Evolutionary conservation across 352 stramenopile species (phyloP).

Genomic region (Phytopythium vexans): DNA sequence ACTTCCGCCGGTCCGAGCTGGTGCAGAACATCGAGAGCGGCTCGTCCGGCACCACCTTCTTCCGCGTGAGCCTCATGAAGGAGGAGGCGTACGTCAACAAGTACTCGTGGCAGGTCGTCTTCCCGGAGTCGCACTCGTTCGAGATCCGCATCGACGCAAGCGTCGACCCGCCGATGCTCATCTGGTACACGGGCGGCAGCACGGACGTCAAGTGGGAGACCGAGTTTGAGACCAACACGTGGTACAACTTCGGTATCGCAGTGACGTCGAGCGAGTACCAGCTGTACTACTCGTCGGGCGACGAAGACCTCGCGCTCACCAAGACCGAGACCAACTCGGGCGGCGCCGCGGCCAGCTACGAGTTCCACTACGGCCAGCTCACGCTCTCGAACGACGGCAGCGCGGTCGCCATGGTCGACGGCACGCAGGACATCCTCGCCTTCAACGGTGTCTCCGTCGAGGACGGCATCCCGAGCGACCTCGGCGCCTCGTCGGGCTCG

Average conservation of each 20-base stretch:
- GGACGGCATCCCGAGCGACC: conserved; percentile 30
- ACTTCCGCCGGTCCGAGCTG: conserved; percentile 66
- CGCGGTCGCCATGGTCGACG: conserved; percentile 35
- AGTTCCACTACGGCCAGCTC: conserved; percentile 68
- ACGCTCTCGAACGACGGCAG: conserved; percentile 63
- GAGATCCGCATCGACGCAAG: conserved; percentile 60
- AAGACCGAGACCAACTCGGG: conserved; percentile 29
- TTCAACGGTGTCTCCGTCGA: conserved; percentile 69
- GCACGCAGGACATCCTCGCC: conserved; percentile 49
- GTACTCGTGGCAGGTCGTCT: conserved; percentile 57
- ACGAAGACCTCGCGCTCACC: conserved; percentile 32
- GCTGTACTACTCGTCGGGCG: conserved; percentile 55
- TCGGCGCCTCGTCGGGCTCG: conserved; percentile 13
- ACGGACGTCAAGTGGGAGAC: conserved; percentile 49
- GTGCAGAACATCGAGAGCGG: conserved; percentile 52
- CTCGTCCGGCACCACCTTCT: conserved; percentile 45
- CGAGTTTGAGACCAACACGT: conserved; percentile 47
- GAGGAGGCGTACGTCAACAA: conserved; percentile 31
- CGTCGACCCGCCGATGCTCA: conserved; percentile 41
- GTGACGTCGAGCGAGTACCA: conserved; percentile 31
- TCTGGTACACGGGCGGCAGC: conserved; percentile 47
- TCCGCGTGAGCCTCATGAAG: conserved; percentile 58
- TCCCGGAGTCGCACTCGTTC: conserved; percentile 59
- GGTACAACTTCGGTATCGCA: conserved; percentile 70
- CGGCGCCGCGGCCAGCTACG: conserved; percentile 29